Conservation (phyloP, 257 asterid genomes). For the Vinca minor region DNA sequence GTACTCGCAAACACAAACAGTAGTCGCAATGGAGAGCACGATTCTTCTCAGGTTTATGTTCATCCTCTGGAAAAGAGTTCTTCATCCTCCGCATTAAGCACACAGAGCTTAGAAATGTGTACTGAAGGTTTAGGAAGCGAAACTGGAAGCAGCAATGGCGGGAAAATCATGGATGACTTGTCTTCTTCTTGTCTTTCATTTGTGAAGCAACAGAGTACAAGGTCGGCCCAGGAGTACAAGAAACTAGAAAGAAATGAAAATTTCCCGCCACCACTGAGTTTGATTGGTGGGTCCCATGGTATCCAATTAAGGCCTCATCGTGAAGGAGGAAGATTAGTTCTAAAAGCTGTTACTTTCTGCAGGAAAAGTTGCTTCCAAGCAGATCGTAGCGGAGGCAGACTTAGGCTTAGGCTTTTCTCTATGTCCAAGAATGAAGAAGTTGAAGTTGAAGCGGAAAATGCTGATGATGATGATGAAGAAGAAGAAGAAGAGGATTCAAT, state of each 20-base stretch:
- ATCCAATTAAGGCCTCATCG: slow-evolving; percentile 49
- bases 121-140: slow-evolving; percentile 79
- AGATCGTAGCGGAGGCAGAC: slow-evolving; percentile 65
- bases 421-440: slow-evolving; percentile 13
- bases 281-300: slow-evolving; percentile 42
- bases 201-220: slow-evolving; percentile 13
- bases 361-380: slow-evolving; percentile 29
- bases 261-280: slow-evolving; percentile 73
- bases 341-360: slow-evolving; percentile 39
- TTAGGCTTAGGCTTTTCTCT: slow-evolving; percentile 50
- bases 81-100: slow-evolving; percentile 28
- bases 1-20: slow-evolving; percentile 13
- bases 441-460: not conserved
- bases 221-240: slow-evolving; percentile 20
- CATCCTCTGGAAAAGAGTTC: slow-evolving; percentile 46
- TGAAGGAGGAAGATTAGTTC: slow-evolving; percentile 62
- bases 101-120: slow-evolving; percentile 70
- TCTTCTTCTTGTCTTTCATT: not conserved
- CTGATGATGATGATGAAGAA: not conserved
- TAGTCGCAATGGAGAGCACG: not conserved
- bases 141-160: slow-evolving; percentile 45
- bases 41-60: slow-evolving; percentile 22
- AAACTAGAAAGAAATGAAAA: slow-evolving; percentile 13
- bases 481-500: not conserved
- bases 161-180: slow-evolving; percentile 27